These are phyloP conservation scores for Giardia muris DNA, from an alignment of 208 protist genomes.

Conservation along the genomic window DNA sequence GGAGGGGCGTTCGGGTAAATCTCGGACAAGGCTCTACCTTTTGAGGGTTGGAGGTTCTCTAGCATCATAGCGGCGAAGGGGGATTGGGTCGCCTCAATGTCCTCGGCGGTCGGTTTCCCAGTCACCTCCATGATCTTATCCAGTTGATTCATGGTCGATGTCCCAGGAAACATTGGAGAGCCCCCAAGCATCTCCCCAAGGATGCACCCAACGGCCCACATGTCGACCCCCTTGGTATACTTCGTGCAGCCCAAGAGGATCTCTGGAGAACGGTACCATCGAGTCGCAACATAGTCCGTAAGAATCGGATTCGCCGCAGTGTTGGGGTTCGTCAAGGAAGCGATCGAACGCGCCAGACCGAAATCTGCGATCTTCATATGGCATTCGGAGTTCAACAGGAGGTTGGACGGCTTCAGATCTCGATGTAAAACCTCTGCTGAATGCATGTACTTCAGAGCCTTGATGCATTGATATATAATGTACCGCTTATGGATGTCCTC, in stretches of 20 bases:
- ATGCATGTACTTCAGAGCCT: slow-evolving; percentile 50
- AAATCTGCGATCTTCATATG: slow-evolving; percentile 84
- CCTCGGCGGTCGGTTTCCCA: slow-evolving; percentile 42
- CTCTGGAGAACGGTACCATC: slow-evolving; percentile 41
- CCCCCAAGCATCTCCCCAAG: slow-evolving; percentile 74
- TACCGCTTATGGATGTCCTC: slow-evolving; percentile 62
- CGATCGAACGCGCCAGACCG: slow-evolving; percentile 55
- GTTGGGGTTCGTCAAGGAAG: background rate
- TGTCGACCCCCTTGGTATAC: slow-evolving; percentile 61
- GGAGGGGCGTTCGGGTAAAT: slow-evolving; percentile 47
- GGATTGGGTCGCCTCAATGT: slow-evolving; percentile 45
- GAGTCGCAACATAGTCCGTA: slow-evolving; percentile 36
- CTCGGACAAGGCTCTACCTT: slow-evolving; percentile 36
- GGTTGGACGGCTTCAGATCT: slow-evolving; percentile 82
- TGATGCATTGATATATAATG: slow-evolving; percentile 55
- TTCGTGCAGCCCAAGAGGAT: slow-evolving; percentile 27
- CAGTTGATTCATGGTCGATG: slow-evolving; percentile 49
- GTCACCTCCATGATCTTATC: slow-evolving; percentile 47
- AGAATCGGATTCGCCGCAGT: background rate
- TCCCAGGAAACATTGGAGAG: slow-evolving; percentile 74
- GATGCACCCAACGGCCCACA: slow-evolving; percentile 92
- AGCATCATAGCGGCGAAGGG: slow-evolving; percentile 49
- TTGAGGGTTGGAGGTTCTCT: slow-evolving; percentile 36
- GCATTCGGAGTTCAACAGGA: slow-evolving; percentile 75
- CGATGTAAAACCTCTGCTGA: slow-evolving; percentile 59